Percentiles rank a stretch among this genome's conserved stretches.
Evolutionary conservation across 2,329 filamentous ascomycete genomes (phyloP).

Genomic region (Botryotinia globosa): DNA sequence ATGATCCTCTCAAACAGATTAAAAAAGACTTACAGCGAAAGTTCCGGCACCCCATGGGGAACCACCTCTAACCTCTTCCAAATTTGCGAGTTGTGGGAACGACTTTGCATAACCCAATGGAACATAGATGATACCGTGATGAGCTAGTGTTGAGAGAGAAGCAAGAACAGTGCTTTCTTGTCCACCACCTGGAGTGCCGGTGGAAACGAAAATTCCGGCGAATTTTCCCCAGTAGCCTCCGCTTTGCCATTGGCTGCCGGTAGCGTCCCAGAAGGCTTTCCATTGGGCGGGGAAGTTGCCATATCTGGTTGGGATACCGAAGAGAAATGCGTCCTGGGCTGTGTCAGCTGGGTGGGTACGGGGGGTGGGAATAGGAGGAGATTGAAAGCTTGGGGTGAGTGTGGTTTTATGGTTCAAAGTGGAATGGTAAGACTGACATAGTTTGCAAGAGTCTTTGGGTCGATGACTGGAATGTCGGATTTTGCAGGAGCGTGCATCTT

Average conservation of each 20-base stretch:
- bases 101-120: slow-evolving; percentile 85
- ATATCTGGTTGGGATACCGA: slow-evolving; percentile 93
- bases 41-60: slow-evolving; percentile 92
- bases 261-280: slow-evolving; percentile 86
- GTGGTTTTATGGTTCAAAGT: not conserved
- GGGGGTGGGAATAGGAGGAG: not conserved
- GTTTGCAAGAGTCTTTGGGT: slow-evolving; percentile 57
- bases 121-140: slow-evolving; percentile 97
- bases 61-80: slow-evolving; percentile 81
- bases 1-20: not conserved
- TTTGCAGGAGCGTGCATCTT: slow-evolving; percentile 93
- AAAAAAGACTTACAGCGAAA: slow-evolving; percentile 58
- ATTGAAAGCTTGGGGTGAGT: not conserved
- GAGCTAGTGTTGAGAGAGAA: slow-evolving; percentile 78
- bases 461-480: slow-evolving; percentile 61
- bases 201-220: slow-evolving; percentile 86
- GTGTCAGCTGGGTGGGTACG: not conserved
- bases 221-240: slow-evolving; percentile 85
- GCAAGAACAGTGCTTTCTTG: slow-evolving; percentile 86
- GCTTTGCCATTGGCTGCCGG: slow-evolving; percentile 76
- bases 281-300: slow-evolving; percentile 97
- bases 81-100: slow-evolving; percentile 67
- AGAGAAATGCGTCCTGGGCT: slow-evolving; percentile 70
- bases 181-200: slow-evolving; percentile 79
- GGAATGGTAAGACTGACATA: slow-evolving; percentile 46